Percentiles rank a stretch among this genome's conserved stretches.
Conservation (phyloP, 345 rosid species). For the Pistacia atlantica region DNA sequence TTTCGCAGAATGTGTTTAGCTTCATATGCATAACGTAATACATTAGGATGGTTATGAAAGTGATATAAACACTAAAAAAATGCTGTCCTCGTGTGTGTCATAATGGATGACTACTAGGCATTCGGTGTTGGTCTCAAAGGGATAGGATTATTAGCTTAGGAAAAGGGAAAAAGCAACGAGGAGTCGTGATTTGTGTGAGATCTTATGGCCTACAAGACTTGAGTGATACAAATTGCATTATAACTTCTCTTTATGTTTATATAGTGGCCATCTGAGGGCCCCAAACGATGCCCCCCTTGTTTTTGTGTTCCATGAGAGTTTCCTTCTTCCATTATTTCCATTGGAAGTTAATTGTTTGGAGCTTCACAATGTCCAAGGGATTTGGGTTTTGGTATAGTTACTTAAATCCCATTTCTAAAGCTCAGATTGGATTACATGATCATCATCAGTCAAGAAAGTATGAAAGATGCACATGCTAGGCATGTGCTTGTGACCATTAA, state of each 20-base stretch:
- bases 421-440: not conserved
- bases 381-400: not conserved
- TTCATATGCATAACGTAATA: not conserved
- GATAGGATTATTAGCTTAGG: slow-evolving; percentile 1
- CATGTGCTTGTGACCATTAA: slow-evolving; percentile 8
- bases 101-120: slow-evolving; percentile 11
- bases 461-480: no score
- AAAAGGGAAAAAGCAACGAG: not conserved
- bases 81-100: slow-evolving; percentile 6
- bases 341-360: not conserved
- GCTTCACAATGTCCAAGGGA: not conserved
- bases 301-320: slow-evolving; percentile 4
- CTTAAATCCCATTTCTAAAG: not conserved
- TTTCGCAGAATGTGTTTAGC: not conserved
- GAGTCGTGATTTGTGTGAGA: not conserved
- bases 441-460: no score
- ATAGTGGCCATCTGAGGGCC: slow-evolving; percentile 15
- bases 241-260: slow-evolving; percentile 16
- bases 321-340: no score
- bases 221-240: slow-evolving; percentile 20
- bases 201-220: slow-evolving; percentile 16
- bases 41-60: slow-evolving; percentile 13
- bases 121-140: slow-evolving; percentile 11
- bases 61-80: slow-evolving; percentile 12
- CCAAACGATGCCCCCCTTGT: slow-evolving; percentile 20